These are phyloP conservation scores for Aschersonia sp. DNA, from an alignment of 2,329 filamentous ascomycete genomes.

Conservation along the genomic window DNA sequence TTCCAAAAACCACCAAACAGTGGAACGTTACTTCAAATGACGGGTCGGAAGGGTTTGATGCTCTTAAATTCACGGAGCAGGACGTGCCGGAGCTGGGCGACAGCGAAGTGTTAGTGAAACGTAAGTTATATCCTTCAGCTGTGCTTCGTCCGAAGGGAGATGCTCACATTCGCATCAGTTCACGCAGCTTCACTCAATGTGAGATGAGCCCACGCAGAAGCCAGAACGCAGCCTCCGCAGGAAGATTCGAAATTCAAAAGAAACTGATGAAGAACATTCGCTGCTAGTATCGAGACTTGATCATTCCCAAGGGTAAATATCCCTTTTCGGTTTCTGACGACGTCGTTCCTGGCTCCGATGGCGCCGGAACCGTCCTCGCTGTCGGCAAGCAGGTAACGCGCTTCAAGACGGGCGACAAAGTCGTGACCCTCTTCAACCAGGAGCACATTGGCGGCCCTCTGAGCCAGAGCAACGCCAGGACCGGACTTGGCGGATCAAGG, in stretches of 20 bases:
- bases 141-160: slow-evolving; percentile 3
- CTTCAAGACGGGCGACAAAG: slow-evolving; percentile 37
- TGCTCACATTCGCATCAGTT: slow-evolving; percentile 14
- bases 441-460: slow-evolving; percentile 31
- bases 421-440: slow-evolving; percentile 49
- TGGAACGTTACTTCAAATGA: slow-evolving; percentile 33
- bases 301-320: slow-evolving; percentile 29
- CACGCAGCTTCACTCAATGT: slow-evolving; percentile 36
- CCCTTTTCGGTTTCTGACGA: slow-evolving; percentile 17
- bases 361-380: slow-evolving; percentile 36
- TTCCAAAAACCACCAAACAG: slow-evolving; percentile 31
- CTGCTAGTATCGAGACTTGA: slow-evolving; percentile 33
- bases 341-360: slow-evolving; percentile 36
- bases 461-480: slow-evolving; percentile 18
- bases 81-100: slow-evolving; percentile 50
- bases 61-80: slow-evolving; percentile 39
- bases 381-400: slow-evolving; percentile 32
- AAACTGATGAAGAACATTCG: not conserved
- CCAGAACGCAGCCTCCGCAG: not conserved
- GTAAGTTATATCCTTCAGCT: slow-evolving; percentile 9
- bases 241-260: not conserved
- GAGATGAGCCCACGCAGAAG: slow-evolving; percentile 1
- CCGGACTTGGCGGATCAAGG: slow-evolving; percentile 52
- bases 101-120: slow-evolving; percentile 56
- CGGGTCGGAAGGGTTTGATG: slow-evolving; percentile 40